Conservation (phyloP, 2,329 filamentous ascomycete genomes). For the Fusarium circinatum region DNA sequence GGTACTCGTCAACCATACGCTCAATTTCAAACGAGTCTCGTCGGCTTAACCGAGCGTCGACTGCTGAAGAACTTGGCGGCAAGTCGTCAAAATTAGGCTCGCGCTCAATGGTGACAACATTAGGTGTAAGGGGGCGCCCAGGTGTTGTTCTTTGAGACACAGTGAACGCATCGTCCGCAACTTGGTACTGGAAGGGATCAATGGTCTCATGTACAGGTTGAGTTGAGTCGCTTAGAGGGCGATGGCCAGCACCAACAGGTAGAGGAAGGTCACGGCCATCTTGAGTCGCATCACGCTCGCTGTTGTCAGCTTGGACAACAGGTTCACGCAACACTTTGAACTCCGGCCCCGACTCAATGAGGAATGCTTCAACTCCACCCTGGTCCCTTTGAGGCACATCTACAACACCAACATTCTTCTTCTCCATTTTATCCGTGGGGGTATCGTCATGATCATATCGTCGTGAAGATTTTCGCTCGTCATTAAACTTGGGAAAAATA, state of each 20-base stretch:
- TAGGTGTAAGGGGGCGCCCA: constrained; percentile 58
- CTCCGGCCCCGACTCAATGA: constrained; percentile 46
- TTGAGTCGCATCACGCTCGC: constrained; percentile 39
- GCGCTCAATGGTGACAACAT: constrained; percentile 63
- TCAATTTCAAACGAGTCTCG: constrained; percentile 61
- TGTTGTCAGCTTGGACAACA: constrained; percentile 37
- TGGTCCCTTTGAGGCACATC: constrained; percentile 39
- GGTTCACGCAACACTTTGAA: constrained; percentile 37
- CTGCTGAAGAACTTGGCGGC: constrained; percentile 43
- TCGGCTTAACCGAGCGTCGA: constrained; percentile 56
- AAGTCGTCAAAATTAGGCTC: constrained; percentile 61
- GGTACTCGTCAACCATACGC: constrained; percentile 47
- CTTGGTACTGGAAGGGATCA: constrained; percentile 70
- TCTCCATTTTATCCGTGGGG: constrained; percentile 41
- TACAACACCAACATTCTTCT: constrained; percentile 41
- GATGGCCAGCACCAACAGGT: constrained; percentile 44
- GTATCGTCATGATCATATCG: constrained; percentile 48
- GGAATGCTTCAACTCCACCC: constrained; percentile 43
- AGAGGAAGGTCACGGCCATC: constrained; percentile 44
- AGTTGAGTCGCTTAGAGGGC: constrained; percentile 41
- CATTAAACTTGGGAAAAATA: constrained; percentile 44
- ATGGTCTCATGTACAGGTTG: constrained; percentile 48
- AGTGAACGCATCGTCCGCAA: constrained; percentile 62
- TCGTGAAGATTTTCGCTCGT: constrained; percentile 47
- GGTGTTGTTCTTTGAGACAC: constrained; percentile 55